These are phyloP conservation scores for Pseudogymnoascus sp. DNA, from an alignment of 2,329 filamentous ascomycete genomes.

Conservation along the genomic window DNA sequence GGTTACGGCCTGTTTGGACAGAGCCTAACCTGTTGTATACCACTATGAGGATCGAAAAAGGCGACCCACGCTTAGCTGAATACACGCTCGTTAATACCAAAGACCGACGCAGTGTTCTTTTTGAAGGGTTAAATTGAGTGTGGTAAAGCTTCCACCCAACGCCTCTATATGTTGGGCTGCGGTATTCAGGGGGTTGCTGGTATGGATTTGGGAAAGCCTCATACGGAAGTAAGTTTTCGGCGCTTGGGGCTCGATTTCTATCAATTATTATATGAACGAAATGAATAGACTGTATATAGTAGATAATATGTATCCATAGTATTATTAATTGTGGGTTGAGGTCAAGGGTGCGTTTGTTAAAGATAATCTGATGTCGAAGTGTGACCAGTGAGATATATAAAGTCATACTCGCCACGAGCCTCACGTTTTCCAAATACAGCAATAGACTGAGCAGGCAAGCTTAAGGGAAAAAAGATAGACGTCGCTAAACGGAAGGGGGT, in stretches of 20 bases:
- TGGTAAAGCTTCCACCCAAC: background rate
- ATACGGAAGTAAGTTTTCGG: background rate
- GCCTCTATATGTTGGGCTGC: background rate
- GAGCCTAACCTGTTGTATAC: constrained; percentile 23
- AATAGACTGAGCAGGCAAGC: background rate
- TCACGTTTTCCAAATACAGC: background rate
- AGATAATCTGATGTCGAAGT: background rate
- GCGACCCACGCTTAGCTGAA: constrained; percentile 19
- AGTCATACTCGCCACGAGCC: background rate
- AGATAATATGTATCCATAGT: background rate
- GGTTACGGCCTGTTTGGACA: constrained; percentile 22
- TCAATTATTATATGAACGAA: background rate
- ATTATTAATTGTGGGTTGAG: background rate
- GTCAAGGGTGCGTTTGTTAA: background rate
- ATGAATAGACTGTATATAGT: background rate
- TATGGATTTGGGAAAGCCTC: background rate
- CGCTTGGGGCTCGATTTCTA: background rate
- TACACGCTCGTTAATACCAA: constrained; percentile 25
- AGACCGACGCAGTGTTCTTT: constrained; percentile 17
- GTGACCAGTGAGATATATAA: background rate
- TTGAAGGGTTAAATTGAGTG: background rate
- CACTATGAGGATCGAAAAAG: constrained; percentile 18
- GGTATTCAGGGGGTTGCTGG: background rate
- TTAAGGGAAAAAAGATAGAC: background rate
- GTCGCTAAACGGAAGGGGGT: too few relatives aligned